Evolutionary conservation across 2,329 filamentous ascomycete genomes (phyloP), one percentile per base, ranked within the genome.

Genomic region (Coleophoma cylindrospora): DNA sequence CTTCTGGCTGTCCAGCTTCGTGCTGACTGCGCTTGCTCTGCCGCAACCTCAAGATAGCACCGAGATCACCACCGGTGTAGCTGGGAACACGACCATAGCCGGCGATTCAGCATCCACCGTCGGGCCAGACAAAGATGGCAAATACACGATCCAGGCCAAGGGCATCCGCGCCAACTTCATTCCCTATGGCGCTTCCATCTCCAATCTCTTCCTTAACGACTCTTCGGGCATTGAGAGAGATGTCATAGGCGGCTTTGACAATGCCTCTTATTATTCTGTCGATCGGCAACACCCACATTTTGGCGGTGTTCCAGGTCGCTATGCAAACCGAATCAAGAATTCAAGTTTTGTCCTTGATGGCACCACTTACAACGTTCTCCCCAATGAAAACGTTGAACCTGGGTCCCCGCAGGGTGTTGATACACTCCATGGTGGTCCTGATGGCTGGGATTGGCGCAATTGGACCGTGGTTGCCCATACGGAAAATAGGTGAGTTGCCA

Each of bases 251-350:
- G 87, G 87, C 44, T 91, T 83, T 60, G 87, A 91, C 70, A 90
- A 90, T 63, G 86, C 87, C 43, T 80, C 72, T 47, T 82, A 86
- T 69, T 91, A 91, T 69, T 69, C 67, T 52, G 65, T 81, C 45
- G 84, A 89, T 66, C 68, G 68, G 52, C 72, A 77, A 53, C 87
- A 91, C 66, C 82, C 80, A 46, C 86, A 90, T 72, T 83, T 87
- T 57, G 87, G 86, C 51, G 74, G 82, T 59, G 81, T 91, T 1
- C 86, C 86, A 0, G 87, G 86, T 43, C 83, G 87, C 49, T 91
- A 91, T 64, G 87, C 87, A 51, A 91, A 91, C 67, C 83, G 87
- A 56, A 91, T 91, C 73, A 83, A 81, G 74, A 90, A 91, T 73
- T 84, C 80, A 66, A 84, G 78, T 6, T 89, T 89, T 61, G 75